A percentile compares a stretch with the other conserved stretches of the same genome.
phyloP scores from a whole-genome alignment of 352 stramenopile species.

The Globisporangium orthogonon region DNA sequence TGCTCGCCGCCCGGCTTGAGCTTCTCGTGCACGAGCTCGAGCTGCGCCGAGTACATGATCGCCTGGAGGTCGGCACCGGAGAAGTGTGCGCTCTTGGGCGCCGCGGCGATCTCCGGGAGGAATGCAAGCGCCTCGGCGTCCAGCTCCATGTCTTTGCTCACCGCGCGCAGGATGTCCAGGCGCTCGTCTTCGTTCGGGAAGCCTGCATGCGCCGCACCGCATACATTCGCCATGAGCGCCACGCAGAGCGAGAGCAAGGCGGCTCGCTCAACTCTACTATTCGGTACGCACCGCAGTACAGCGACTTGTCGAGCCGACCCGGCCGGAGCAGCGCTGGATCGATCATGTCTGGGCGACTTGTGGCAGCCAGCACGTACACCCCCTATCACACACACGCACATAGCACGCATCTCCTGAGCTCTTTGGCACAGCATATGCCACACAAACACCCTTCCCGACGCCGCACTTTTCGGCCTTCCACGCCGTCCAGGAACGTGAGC shows the following conservation, averaged over 20 bases:
- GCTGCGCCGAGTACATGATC: slow-evolving; percentile 92
- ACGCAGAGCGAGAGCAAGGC: background rate
- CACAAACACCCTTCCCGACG: background rate
- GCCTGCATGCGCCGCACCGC: slow-evolving; percentile 25
- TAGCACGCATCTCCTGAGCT: background rate
- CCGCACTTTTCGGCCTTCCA: slow-evolving; percentile 84
- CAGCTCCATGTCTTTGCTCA: slow-evolving; percentile 76
- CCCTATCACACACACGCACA: slow-evolving; percentile 18
- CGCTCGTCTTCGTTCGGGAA: slow-evolving; percentile 81
- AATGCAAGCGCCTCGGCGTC: slow-evolving; percentile 57
- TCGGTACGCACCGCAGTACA: slow-evolving; percentile 75
- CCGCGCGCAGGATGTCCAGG: slow-evolving; percentile 71
- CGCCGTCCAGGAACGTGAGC: slow-evolving; percentile 96
- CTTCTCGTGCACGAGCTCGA: slow-evolving; percentile 90
- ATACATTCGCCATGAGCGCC: background rate
- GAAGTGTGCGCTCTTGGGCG: slow-evolving; percentile 77
- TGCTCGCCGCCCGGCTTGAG: slow-evolving; percentile 59
- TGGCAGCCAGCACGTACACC: slow-evolving; percentile 95
- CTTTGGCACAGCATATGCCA: background rate
- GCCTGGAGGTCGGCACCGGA: slow-evolving; percentile 92
- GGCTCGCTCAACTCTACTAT: background rate
- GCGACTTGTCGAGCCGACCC: slow-evolving; percentile 92
- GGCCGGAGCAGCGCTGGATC: slow-evolving; percentile 92
- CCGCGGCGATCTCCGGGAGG: slow-evolving; percentile 59
- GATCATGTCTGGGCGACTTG: slow-evolving; percentile 96